phyloP scores from a whole-genome alignment of 2,329 filamentous ascomycete species.

The Magnaporthales sp. region DNA sequence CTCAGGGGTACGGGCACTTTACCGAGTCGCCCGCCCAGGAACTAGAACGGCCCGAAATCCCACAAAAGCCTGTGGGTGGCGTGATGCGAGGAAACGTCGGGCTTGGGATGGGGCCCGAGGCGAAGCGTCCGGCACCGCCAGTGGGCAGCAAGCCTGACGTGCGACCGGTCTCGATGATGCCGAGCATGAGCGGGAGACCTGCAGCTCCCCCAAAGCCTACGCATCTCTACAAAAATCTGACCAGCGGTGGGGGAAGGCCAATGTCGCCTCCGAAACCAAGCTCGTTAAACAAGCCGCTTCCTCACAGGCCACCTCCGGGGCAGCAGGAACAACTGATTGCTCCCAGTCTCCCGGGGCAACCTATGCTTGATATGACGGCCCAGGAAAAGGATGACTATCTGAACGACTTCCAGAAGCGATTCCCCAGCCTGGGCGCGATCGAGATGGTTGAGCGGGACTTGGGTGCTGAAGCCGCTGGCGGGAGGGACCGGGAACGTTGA shows the following conservation, averaged over 20 bases:
- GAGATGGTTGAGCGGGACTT: slow-evolving; percentile 78
- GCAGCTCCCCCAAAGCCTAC: slow-evolving; percentile 52
- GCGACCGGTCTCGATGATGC: slow-evolving; percentile 9
- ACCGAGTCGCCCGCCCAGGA: slow-evolving; percentile 43
- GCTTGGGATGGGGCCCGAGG: background rate
- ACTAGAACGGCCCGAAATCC: slow-evolving; percentile 29
- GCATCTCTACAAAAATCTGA: slow-evolving; percentile 49
- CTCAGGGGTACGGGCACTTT: slow-evolving; percentile 83
- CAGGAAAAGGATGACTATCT: slow-evolving; percentile 58
- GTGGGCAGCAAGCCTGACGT: slow-evolving; percentile 10
- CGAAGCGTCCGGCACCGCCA: slow-evolving; percentile 8
- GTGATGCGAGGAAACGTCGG: slow-evolving; percentile 9
- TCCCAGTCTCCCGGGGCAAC: slow-evolving; percentile 37
- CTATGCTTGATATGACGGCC: slow-evolving; percentile 44
- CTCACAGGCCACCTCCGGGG: slow-evolving; percentile 10
- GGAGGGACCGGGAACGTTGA: slow-evolving; percentile 1
- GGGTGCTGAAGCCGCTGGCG: slow-evolving; percentile 24
- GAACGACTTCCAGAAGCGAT: slow-evolving; percentile 70
- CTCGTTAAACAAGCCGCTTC: slow-evolving; percentile 14
- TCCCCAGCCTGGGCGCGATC: slow-evolving; percentile 74
- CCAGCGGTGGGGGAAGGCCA: slow-evolving; percentile 23
- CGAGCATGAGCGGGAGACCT: slow-evolving; percentile 26
- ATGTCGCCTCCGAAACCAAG: slow-evolving; percentile 36
- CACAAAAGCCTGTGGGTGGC: slow-evolving; percentile 40
- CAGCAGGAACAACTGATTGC: slow-evolving; percentile 27